Percentiles rank a stretch among this genome's conserved stretches.
Evolutionary conservation across 2,329 filamentous ascomycete species (phyloP).

Genomic region (Paracorniculantispora psalliotae): DNA sequence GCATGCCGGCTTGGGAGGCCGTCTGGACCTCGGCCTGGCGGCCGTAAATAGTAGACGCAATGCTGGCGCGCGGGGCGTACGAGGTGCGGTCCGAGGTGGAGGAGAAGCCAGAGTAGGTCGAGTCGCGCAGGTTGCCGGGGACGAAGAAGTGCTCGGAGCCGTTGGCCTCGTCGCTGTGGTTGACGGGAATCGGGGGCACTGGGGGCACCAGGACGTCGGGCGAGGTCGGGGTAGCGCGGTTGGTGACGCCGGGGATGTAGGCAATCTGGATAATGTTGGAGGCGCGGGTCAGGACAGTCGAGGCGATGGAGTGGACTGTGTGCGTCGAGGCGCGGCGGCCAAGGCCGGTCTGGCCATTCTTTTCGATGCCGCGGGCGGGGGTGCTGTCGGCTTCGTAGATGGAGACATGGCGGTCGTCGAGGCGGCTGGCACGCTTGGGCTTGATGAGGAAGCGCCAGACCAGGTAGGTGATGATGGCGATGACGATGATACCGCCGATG

Average conservation of each 20-base stretch:
- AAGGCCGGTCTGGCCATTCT: conserved; percentile 39
- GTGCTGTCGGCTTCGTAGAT: conserved; percentile 55
- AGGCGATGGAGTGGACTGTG: conserved; percentile 87
- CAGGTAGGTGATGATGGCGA: conserved; percentile 71
- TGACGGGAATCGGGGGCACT: conserved; percentile 76
- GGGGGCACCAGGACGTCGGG: conserved; percentile 80
- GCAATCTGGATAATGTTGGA: conserved; percentile 99
- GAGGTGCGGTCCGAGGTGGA: conserved; percentile 55
- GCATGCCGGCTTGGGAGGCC: conserved; percentile 80
- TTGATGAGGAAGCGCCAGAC: conserved; percentile 88
- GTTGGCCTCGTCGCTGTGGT: conserved; percentile 45
- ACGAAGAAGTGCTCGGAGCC: conserved; percentile 91
- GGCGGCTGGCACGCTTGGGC: conserved; percentile 60
- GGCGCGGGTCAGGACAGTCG: conserved; percentile 88
- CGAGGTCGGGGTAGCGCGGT: conserved; percentile 79
- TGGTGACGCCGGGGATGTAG: conserved; percentile 95
- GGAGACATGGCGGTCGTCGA: conserved; percentile 31
- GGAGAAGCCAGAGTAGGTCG: conserved; percentile 78
- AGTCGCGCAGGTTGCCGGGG: conserved; percentile 83
- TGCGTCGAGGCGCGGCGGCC: conserved; percentile 69
- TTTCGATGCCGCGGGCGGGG: conserved; percentile 33
- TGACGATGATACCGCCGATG: conserved; percentile 71
- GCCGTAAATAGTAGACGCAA: conserved; percentile 90
- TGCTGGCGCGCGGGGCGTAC: conserved; percentile 61
- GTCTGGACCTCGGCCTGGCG: conserved; percentile 80